Base-by-base conservation (phyloP, 1,284 basidiomycete genomes). In the Cryptococcus sp. region DNA sequence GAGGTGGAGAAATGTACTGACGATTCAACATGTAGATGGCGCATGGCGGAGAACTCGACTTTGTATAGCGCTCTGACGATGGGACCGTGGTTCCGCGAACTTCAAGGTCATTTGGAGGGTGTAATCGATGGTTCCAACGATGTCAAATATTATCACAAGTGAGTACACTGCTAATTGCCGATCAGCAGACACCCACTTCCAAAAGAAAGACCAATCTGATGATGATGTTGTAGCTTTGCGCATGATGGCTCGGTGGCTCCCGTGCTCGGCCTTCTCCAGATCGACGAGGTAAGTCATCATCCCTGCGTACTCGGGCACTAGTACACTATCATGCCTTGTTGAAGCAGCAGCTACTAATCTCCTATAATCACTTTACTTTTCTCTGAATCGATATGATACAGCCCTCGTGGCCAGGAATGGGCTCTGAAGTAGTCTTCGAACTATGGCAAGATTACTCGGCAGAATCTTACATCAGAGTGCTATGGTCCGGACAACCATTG, bases 381-480 rank as follows among this genome's bases (percentile, higher is more conserved):
- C 15, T 5, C 10, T 16, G 22, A 43, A 5, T 41, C 39, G 10
- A 11, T 15, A 41, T 39, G 11, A 20, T 16, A n/a, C 53, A 70
- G 54, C 67, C 67, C 16, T 56, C 69, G 3, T 74, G 74, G 71
- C 72, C 74, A 2, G 72, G 72, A 13, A 74, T 74, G 69, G 74
- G 71, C 11, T 58, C 69, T n/a, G 72, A 76, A 55, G 61, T 66
- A 16, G 69, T 74, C n/a, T 72, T 73, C 52, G 74, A 76, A 60
- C 59, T 74, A 15, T 74, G 66, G 60, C 43, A 61, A 38, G 52
- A 59, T 40, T 34, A 57, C 39, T 41, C 52, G 4, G 45, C 19
- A 4, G 39, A 46, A 8, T 49, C 56, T 20, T 60, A 43, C 45
- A 41, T 74, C 25, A 55, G 70, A n/a, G 65, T 73, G 5, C 62